A percentile compares a stretch with the other conserved stretches of the same genome.
Conservation (phyloP, 768 basidiomycete genomes). For the Auriculariales sp. region DNA sequence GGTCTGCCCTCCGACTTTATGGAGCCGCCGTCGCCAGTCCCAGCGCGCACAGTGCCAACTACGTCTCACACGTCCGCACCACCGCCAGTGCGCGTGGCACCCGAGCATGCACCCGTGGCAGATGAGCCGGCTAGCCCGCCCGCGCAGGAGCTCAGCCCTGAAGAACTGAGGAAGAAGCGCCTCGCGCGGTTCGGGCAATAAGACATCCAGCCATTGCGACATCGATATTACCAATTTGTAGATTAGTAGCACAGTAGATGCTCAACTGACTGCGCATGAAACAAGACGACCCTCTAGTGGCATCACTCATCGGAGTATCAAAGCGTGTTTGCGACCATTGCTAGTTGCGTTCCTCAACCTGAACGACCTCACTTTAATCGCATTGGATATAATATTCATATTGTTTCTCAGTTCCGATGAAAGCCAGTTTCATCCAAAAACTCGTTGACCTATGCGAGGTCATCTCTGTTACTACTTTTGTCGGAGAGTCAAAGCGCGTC, state of each 20-base stretch:
- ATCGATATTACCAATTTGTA: neutral
- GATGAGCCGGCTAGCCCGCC: slow-evolving; percentile 1
- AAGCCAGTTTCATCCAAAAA: too few relatives aligned
- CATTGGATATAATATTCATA: too few relatives aligned
- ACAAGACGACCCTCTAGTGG: neutral
- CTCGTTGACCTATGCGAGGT: too few relatives aligned
- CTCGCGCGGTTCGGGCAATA: neutral
- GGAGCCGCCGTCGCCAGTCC: slow-evolving; percentile 15
- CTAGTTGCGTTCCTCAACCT: too few relatives aligned
- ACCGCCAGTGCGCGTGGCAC: neutral
- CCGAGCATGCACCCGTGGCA: neutral
- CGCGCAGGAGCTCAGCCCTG: slow-evolving; percentile 9
- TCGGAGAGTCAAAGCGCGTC: too few relatives aligned
- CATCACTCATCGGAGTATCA: neutral
- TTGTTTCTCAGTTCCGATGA: too few relatives aligned
- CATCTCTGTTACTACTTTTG: too few relatives aligned
- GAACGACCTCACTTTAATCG: too few relatives aligned
- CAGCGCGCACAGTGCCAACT: slow-evolving; percentile 4
- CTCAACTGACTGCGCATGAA: neutral
- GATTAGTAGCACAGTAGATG: neutral
- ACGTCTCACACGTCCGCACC: neutral
- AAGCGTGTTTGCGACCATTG: neutral
- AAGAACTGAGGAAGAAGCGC: slow-evolving; percentile 13
- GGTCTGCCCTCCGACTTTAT: slow-evolving; percentile 38
- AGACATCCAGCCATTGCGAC: neutral